These are phyloP conservation scores for Malus orientalis DNA, from an alignment of 306 rosid species.

Conservation along the genomic window DNA sequence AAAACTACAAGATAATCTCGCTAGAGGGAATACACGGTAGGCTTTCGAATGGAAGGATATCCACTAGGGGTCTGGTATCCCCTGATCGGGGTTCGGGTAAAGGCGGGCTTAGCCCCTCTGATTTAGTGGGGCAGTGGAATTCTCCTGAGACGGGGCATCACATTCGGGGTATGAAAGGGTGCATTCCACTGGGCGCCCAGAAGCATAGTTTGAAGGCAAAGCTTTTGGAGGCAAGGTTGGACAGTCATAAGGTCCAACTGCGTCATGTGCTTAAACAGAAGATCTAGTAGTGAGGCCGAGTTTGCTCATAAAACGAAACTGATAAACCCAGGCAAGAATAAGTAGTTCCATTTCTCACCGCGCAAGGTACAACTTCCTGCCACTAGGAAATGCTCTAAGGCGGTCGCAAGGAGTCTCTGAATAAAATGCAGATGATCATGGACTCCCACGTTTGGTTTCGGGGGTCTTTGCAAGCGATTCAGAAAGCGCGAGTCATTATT, in stretches of 20 bases:
- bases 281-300: conserved; percentile 34
- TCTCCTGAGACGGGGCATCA: conserved; percentile 59
- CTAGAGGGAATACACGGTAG: conserved; percentile 61
- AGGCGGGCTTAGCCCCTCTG: conserved; percentile 62
- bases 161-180: conserved; percentile 63
- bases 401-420: conserved; percentile 19
- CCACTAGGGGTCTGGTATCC: conserved; percentile 47
- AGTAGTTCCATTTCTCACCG: conserved; percentile 23
- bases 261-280: conserved; percentile 89
- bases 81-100: conserved; percentile 56
- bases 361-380: conserved; percentile 13
- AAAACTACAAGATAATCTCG: conserved; percentile 55
- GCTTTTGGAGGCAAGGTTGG: conserved; percentile 89
- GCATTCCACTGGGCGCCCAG: conserved; percentile 60
- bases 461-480: background rate
- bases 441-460: conserved; percentile 9
- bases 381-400: conserved; percentile 26
- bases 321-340: conserved; percentile 12
- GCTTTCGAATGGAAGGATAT: conserved; percentile 67
- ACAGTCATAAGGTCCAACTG: conserved; percentile 68
- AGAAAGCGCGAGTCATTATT: conserved; percentile 15
- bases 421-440: conserved; percentile 24
- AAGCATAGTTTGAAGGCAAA: conserved; percentile 80
- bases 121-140: conserved; percentile 55
- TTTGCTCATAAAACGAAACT: conserved; percentile 14